Percentiles rank a stretch among this genome's conserved stretches.
Evolutionary conservation across 495 filamentous ascomycete species (phyloP).

Genomic region (Achaetomiella virescens): DNA sequence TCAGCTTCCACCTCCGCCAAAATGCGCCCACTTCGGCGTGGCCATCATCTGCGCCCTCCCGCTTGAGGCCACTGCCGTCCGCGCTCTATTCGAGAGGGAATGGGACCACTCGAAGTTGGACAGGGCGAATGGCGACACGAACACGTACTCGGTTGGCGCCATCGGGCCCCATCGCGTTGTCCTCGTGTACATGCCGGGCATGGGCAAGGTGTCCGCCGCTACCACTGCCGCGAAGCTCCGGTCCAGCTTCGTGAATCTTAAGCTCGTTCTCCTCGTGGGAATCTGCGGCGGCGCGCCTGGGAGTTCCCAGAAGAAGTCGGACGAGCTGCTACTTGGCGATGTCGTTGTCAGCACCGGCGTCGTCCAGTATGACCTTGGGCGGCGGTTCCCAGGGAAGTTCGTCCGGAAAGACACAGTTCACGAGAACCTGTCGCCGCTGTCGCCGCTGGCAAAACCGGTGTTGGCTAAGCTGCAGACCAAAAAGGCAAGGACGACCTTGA

Average conservation of each 20-base stretch:
- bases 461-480: constrained; percentile 23
- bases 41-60: no score
- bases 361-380: constrained; percentile 33
- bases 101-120: no score
- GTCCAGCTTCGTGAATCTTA: not conserved
- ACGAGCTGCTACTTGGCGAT: not conserved
- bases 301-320: no score
- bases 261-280: not conserved
- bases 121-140: no score
- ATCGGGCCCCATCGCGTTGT: no score
- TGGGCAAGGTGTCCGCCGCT: not conserved
- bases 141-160: no score
- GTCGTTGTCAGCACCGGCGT: not conserved
- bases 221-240: not conserved
- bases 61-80: no score
- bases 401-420: constrained; percentile 28
- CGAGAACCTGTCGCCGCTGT: constrained; percentile 29
- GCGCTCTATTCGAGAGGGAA: no score
- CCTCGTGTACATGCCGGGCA: no score
- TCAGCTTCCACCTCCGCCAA: no score
- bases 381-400: constrained; percentile 26
- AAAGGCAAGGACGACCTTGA: constrained; percentile 22
- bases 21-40: no score
- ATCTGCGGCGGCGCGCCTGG: not conserved
- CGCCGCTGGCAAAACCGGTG: constrained; percentile 25